A percentile compares a stretch with the other conserved stretches of the same genome.
Evolutionary conservation across 129 eudicot genomes (phyloP).

Genomic region (Cynara cardunculus): DNA sequence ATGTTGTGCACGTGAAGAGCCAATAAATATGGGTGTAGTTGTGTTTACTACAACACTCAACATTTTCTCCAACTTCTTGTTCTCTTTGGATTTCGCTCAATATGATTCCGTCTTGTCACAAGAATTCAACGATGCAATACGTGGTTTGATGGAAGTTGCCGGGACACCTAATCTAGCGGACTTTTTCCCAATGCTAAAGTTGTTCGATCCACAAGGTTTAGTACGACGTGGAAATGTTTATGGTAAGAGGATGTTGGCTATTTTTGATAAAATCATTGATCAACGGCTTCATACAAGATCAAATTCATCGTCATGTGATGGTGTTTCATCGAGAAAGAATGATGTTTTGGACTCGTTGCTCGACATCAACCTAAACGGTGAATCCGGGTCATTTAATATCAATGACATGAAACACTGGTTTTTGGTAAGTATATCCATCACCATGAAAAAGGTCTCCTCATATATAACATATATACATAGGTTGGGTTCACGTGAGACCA

Average conservation of each 20-base stretch:
- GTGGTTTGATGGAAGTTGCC: conserved; percentile 5
- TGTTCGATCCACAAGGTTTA: conserved; percentile 32
- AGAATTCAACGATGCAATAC: conserved; percentile 29
- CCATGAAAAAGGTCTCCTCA: background rate
- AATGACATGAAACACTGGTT: conserved; percentile 10
- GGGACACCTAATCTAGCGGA: conserved; percentile 32
- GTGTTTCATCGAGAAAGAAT: background rate
- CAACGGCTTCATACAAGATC: background rate
- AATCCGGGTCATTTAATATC: background rate
- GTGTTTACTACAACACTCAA: conserved; percentile 31
- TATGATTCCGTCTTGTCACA: conserved; percentile 15
- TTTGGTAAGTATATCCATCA: conserved; percentile 10
- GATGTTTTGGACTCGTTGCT: conserved; percentile 17
- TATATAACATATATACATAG: too few relatives aligned
- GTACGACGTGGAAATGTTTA: background rate
- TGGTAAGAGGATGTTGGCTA: background rate
- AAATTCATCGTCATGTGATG: background rate
- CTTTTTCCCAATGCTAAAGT: conserved; percentile 31
- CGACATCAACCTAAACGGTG: background rate
- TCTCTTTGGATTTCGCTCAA: conserved; percentile 28
- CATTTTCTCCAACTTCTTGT: conserved; percentile 31
- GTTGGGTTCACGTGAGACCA: too few relatives aligned
- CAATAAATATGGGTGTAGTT: conserved; percentile 22
- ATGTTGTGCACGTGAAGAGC: conserved; percentile 2
- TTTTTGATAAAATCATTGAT: conserved; percentile 19